Percentiles rank a stretch among this genome's conserved stretches.
phyloP scores from a whole-genome alignment of 768 basidiomycete species.

The Tylopilus rubrobrunneus region DNA sequence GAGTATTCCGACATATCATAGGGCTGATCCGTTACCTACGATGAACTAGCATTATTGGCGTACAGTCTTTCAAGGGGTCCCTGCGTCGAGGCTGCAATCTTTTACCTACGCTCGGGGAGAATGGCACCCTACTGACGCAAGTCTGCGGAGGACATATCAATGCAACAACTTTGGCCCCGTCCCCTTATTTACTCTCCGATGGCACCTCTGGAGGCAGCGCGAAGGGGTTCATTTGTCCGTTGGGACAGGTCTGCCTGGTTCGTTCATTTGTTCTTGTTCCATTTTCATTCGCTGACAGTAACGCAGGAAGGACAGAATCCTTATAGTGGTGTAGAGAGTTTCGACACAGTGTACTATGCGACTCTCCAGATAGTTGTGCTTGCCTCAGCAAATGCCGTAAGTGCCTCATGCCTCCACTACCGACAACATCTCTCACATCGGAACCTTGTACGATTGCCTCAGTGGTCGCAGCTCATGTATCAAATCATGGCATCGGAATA shows the following conservation, averaged over 20 bases:
- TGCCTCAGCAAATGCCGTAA: conserved; percentile 71
- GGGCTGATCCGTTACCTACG: not conserved
- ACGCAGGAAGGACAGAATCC: conserved; percentile 66
- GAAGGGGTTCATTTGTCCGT: conserved; percentile 90
- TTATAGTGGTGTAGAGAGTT: conserved; percentile 60
- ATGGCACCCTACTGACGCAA: conserved; percentile 46
- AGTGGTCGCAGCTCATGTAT: conserved; percentile 89
- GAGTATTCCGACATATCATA: conserved; percentile 19
- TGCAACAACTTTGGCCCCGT: conserved; percentile 42
- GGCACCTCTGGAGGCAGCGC: conserved; percentile 35
- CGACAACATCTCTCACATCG: conserved; percentile 3
- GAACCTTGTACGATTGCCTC: not conserved
- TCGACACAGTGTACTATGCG: conserved; percentile 83
- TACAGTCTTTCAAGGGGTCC: conserved; percentile 90
- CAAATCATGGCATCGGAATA: conserved; percentile 85
- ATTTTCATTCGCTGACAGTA: not conserved
- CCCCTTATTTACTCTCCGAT: conserved; percentile 40
- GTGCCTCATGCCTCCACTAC: conserved; percentile 22
- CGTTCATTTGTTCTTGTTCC: conserved; percentile 9
- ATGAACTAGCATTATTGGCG: conserved; percentile 69
- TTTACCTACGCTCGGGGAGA: conserved; percentile 51
- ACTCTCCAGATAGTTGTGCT: conserved; percentile 82
- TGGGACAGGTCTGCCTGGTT: conserved; percentile 81
- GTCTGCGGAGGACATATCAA: conserved; percentile 83
- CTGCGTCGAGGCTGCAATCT: conserved; percentile 63